Evolutionary conservation across 768 basidiomycete genomes (phyloP).

Genomic region (Postia placenta): DNA sequence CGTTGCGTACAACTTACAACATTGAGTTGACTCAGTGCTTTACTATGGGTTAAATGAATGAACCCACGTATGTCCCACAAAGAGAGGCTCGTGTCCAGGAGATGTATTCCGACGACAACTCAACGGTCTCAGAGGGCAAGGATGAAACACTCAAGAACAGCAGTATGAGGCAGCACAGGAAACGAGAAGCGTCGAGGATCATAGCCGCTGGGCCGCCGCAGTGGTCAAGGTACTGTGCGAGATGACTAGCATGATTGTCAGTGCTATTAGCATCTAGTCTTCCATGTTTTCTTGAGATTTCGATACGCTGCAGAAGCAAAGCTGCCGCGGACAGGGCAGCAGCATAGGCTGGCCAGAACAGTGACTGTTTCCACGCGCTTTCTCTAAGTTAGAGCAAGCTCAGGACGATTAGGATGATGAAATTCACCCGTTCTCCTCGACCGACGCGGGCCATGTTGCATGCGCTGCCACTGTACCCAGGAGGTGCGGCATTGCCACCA

Average conservation of each 20-base stretch:
- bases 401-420: too few relatives aligned
- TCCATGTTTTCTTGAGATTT: background rate
- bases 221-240: slow-evolving; percentile 27
- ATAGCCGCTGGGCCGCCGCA: slow-evolving; percentile 45
- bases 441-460: too few relatives aligned
- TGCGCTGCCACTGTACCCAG: too few relatives aligned
- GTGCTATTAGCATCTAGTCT: background rate
- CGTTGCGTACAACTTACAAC: slow-evolving; percentile 11
- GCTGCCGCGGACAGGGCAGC: background rate
- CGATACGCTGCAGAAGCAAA: background rate
- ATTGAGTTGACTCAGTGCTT: background rate
- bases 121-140: slow-evolving; percentile 40
- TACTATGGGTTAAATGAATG: background rate
- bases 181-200: slow-evolving; percentile 36
- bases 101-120: slow-evolving; percentile 18
- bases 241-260: background rate
- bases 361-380: background rate
- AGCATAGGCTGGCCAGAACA: background rate
- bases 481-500: too few relatives aligned
- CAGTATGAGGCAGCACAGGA: slow-evolving; percentile 18
- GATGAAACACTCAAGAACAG: slow-evolving; percentile 32
- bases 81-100: slow-evolving; percentile 18
- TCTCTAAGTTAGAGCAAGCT: too few relatives aligned
- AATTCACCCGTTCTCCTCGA: too few relatives aligned
- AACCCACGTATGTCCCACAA: slow-evolving; percentile 30